These are phyloP conservation scores for Heliosperma pusillum DNA, from an alignment of 148 eudicot species.

Conservation along the genomic window DNA sequence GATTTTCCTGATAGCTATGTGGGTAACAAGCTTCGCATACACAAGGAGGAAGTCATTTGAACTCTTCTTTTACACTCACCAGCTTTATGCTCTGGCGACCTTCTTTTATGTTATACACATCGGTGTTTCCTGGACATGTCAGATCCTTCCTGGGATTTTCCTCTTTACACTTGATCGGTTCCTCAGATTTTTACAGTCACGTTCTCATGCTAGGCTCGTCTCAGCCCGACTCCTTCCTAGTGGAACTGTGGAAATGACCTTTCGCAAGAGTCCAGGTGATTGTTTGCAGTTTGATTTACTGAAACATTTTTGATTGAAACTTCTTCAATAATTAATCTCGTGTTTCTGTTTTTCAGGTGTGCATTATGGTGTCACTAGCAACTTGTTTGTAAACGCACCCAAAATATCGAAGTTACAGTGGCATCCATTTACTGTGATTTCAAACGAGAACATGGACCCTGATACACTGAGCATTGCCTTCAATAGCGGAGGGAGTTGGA, in stretches of 20 bases:
- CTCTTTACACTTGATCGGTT: slow-evolving; percentile 55
- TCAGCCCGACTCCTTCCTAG: slow-evolving; percentile 52
- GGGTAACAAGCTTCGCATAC: slow-evolving; percentile 48
- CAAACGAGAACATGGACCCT: slow-evolving; percentile 44
- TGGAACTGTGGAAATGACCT: slow-evolving; percentile 46
- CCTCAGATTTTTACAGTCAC: slow-evolving; percentile 51
- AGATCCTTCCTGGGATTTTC: slow-evolving; percentile 51
- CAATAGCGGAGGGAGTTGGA: slow-evolving; percentile 44
- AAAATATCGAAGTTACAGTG: slow-evolving; percentile 69
- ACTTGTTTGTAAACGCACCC: slow-evolving; percentile 57
- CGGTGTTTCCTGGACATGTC: slow-evolving; percentile 43
- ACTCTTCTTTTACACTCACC: slow-evolving; percentile 57
- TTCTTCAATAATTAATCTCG: neutral
- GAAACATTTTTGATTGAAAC: neutral
- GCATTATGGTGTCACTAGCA: slow-evolving; percentile 56
- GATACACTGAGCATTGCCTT: slow-evolving; percentile 50
- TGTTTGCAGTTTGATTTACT: neutral
- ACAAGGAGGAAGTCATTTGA: slow-evolving; percentile 47
- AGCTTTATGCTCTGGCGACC: slow-evolving; percentile 43
- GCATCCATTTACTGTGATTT: slow-evolving; percentile 68
- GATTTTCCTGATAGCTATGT: slow-evolving; percentile 34
- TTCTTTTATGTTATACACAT: slow-evolving; percentile 48
- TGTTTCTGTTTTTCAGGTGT: slow-evolving; percentile 32
- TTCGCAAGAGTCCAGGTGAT: slow-evolving; percentile 48
- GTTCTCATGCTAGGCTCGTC: slow-evolving; percentile 30